Evolutionary conservation across 345 rosid species (phyloP).

Genomic region (Turritis glabra): DNA sequence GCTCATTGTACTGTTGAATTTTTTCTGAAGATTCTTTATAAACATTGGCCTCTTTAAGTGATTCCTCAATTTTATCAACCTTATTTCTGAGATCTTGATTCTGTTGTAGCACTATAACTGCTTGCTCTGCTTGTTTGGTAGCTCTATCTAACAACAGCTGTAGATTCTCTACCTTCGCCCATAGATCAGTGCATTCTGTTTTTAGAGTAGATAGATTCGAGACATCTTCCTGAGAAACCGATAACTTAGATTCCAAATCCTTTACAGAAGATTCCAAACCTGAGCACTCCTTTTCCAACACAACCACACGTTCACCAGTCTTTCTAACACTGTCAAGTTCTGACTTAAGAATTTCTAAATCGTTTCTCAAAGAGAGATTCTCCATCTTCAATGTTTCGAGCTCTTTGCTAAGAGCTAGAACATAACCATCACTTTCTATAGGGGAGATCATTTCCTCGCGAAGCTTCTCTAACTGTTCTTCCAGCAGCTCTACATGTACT

Average conservation of each 20-base stretch:
- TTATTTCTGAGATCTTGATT: conserved; percentile 75
- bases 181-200: conserved; percentile 68
- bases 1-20: conserved; percentile 70
- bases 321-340: conserved; percentile 54
- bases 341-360: conserved; percentile 61
- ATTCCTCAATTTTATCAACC: conserved; percentile 82
- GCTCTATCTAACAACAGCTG: conserved; percentile 68
- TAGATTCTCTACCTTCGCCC: conserved; percentile 70
- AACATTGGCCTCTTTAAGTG: conserved; percentile 69
- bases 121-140: conserved; percentile 83
- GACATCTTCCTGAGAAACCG: conserved; percentile 68
- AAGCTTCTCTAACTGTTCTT: conserved; percentile 70
- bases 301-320: conserved; percentile 63
- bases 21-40: conserved; percentile 78
- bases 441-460: conserved; percentile 49
- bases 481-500: conserved; percentile 66
- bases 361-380: conserved; percentile 64
- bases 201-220: conserved; percentile 64
- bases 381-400: conserved; percentile 62
- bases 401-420: conserved; percentile 59
- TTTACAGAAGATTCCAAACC: conserved; percentile 66
- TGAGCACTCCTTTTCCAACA: conserved; percentile 66
- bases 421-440: conserved; percentile 39
- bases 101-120: conserved; percentile 72
- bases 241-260: conserved; percentile 71